Conservation (phyloP, 2,329 filamentous ascomycete species). For the Gaeumannomyces tritici region DNA sequence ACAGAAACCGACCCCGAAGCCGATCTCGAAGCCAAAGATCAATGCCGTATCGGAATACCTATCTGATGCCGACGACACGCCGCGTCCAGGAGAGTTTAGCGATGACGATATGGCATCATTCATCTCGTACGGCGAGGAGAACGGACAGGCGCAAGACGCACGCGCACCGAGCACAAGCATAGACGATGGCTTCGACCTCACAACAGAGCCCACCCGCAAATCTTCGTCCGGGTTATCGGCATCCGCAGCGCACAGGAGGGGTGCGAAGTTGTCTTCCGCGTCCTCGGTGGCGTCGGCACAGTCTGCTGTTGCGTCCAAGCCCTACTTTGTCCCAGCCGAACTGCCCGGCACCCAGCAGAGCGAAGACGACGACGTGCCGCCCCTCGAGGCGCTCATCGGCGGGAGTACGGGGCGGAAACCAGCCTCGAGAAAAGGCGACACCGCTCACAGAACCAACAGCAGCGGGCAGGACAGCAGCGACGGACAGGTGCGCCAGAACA, state of each 20-base stretch:
- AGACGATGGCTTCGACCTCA: not conserved
- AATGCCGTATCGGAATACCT: not conserved
- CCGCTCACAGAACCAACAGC: not conserved
- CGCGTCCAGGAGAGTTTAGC: not conserved
- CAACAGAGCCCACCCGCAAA: not conserved
- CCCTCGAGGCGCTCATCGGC: not conserved
- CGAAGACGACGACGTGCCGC: constrained; percentile 2
- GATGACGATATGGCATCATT: not conserved
- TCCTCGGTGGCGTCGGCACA: not conserved
- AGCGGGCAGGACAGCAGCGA: not conserved
- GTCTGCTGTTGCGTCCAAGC: not conserved
- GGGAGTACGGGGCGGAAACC: not conserved
- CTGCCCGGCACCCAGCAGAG: constrained; percentile 1
- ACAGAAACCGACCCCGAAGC: not conserved
- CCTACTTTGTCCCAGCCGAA: constrained; percentile 1
- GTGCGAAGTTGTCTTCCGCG: not conserved
- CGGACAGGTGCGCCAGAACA: not conserved
- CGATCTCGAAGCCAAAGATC: not conserved
- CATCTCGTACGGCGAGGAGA: not conserved
- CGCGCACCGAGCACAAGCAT: not conserved
- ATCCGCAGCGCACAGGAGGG: not conserved
- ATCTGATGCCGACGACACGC: not conserved
- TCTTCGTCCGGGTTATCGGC: not conserved
- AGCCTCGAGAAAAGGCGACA: not conserved
- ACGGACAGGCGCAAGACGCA: not conserved